A percentile compares a stretch with the other conserved stretches of the same genome.
Conservation (phyloP, 179 eudicot species). For the Beta macrorhiza region DNA sequence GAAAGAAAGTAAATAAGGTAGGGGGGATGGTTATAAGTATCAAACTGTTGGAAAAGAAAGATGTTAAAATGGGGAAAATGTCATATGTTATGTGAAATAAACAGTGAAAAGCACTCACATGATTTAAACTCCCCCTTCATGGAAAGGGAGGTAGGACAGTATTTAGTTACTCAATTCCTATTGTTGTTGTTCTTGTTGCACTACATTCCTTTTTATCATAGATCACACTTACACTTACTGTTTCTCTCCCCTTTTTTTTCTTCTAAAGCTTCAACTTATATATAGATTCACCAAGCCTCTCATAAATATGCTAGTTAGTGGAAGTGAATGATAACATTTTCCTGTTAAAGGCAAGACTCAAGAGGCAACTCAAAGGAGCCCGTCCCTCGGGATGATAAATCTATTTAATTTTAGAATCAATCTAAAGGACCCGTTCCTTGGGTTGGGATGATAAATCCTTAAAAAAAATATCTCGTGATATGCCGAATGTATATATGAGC, state of each 20-base stretch:
- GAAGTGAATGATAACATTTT: no score
- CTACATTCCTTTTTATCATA: conserved; percentile 17
- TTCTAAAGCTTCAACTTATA: no score
- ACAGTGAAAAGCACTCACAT: conserved; percentile 21
- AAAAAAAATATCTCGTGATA: no score
- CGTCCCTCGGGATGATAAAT: no score
- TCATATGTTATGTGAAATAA: conserved; percentile 22
- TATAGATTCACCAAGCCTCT: neutral
- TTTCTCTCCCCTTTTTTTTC: neutral
- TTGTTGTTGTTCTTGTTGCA: neutral
- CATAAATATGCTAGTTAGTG: neutral
- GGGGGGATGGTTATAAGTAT: conserved; percentile 9
- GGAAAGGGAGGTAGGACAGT: conserved; percentile 24
- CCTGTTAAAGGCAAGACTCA: no score
- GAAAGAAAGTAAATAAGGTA: neutral
- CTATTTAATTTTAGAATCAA: no score
- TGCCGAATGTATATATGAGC: no score
- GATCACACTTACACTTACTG: conserved; percentile 14
- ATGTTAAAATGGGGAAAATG: conserved; percentile 20
- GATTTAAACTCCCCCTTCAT: conserved; percentile 8
- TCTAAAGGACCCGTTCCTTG: no score
- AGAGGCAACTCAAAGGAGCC: no score
- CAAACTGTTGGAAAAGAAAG: conserved; percentile 7
- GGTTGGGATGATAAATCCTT: no score
- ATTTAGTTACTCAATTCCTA: conserved; percentile 9